Evolutionary conservation across 2,329 filamentous ascomycete genomes (phyloP).

Genomic region (Colletotrichum higginsianum): DNA sequence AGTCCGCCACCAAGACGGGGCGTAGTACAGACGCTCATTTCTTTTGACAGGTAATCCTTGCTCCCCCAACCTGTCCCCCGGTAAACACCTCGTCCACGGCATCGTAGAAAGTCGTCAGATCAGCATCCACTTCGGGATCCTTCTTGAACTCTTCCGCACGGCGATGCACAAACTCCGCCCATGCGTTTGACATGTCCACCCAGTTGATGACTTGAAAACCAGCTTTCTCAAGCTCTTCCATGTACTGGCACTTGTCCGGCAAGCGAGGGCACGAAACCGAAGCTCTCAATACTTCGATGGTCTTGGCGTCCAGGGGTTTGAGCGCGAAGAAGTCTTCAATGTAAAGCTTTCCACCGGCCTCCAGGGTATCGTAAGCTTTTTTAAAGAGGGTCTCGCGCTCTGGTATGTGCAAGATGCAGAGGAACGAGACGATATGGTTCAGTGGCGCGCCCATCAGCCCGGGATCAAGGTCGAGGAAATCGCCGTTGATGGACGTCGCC

Average conservation of each 20-base stretch:
- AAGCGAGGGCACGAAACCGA: constrained; percentile 43
- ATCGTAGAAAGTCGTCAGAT: constrained; percentile 40
- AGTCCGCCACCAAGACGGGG: not conserved
- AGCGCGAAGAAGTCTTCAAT: constrained; percentile 45
- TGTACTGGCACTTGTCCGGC: constrained; percentile 39
- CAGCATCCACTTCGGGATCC: constrained; percentile 20
- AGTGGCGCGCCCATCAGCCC: constrained; percentile 20
- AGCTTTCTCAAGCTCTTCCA: constrained; percentile 37
- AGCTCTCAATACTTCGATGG: constrained; percentile 25
- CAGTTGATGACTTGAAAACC: constrained; percentile 41
- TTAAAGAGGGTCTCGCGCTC: constrained; percentile 39
- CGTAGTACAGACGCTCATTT: constrained; percentile 1
- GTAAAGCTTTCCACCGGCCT: constrained; percentile 41
- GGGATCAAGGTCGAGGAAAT: constrained; percentile 39
- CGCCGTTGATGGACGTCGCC: constrained; percentile 41
- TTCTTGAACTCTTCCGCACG: constrained; percentile 39
- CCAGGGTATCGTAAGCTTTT: constrained; percentile 36
- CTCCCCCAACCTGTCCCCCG: constrained; percentile 38
- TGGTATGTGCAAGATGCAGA: constrained; percentile 45
- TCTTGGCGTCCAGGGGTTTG: constrained; percentile 12
- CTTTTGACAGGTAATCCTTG: constrained; percentile 36
- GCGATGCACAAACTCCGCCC: constrained; percentile 43
- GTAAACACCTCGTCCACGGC: constrained; percentile 42
- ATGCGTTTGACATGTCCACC: constrained; percentile 42
- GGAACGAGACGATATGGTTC: constrained; percentile 44